Conservation (phyloP, 768 basidiomycete species). For the Asterophora lycoperdoides region DNA sequence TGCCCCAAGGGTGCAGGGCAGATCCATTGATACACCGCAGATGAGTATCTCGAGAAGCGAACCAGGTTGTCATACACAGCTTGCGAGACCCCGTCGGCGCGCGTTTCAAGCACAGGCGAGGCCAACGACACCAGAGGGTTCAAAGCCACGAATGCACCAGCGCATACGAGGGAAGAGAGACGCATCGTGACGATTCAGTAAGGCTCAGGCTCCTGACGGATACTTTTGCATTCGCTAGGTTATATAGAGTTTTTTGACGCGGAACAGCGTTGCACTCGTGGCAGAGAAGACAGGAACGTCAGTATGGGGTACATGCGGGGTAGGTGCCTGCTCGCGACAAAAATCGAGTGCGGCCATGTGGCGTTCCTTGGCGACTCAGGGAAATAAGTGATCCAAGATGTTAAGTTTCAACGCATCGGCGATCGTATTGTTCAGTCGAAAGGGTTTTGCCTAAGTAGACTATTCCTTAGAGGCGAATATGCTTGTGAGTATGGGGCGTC, state of each 20-base stretch:
- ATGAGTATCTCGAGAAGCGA: slow-evolving; percentile 46
- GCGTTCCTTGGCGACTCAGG: neutral
- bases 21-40: slow-evolving; percentile 42
- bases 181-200: neutral
- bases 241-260: no score
- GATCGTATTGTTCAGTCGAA: no score
- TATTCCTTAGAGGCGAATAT: no score
- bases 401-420: no score
- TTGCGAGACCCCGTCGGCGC: slow-evolving; percentile 29
- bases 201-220: neutral
- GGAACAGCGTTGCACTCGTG: no score
- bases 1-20: slow-evolving; percentile 49
- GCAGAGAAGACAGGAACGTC: neutral
- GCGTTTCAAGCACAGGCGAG: slow-evolving; percentile 16
- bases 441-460: no score
- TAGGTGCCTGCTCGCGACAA: neutral
- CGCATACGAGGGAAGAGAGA: neutral
- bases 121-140: slow-evolving; percentile 4
- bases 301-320: neutral
- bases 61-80: slow-evolving; percentile 38
- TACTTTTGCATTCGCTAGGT: no score
- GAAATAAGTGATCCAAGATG: no score
- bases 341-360: neutral
- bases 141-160: neutral
- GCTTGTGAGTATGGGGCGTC: no score